Evolutionary conservation across 306 rosid species (phyloP).

Genomic region (Vachellia collinsii): DNA sequence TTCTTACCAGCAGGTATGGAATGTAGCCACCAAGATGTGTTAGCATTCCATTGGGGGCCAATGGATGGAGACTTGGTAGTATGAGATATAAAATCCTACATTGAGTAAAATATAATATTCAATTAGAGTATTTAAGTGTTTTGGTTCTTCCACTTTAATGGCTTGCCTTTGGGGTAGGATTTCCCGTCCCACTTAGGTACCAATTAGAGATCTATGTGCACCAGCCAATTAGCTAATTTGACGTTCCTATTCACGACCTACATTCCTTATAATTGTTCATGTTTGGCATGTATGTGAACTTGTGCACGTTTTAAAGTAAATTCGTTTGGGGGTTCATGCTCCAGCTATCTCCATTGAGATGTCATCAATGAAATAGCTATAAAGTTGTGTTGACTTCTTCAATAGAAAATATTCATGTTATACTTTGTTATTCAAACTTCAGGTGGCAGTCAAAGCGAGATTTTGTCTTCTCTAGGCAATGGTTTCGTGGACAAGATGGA

Average conservation of each 20-base stretch:
- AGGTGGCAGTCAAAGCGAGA: conserved; percentile 96
- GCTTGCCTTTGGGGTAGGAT: too few relatives aligned
- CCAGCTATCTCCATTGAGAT: conserved; percentile 27
- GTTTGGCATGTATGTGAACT: conserved; percentile 17
- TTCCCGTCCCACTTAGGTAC: too few relatives aligned
- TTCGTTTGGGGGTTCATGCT: conserved; percentile 9
- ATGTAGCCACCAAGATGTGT: too few relatives aligned
- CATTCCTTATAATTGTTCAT: conserved; percentile 21
- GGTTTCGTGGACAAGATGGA: conserved; percentile 95
- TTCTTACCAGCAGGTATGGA: too few relatives aligned
- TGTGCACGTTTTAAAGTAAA: neutral
- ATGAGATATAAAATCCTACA: too few relatives aligned
- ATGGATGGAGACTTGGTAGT: too few relatives aligned
- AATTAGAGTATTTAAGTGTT: too few relatives aligned
- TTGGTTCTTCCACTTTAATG: too few relatives aligned
- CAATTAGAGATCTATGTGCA: neutral
- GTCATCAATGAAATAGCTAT: conserved; percentile 26
- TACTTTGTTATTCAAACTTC: conserved; percentile 32
- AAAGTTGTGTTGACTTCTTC: conserved; percentile 5
- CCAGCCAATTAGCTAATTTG: conserved; percentile 35
- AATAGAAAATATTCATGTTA: conserved; percentile 6
- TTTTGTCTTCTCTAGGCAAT: conserved; percentile 90
- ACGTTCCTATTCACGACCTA: conserved; percentile 31
- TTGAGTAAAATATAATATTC: too few relatives aligned
- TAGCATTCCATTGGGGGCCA: too few relatives aligned